Evolutionary conservation across 768 basidiomycete genomes (phyloP).

Genomic region (Pisolithus tinctorius): DNA sequence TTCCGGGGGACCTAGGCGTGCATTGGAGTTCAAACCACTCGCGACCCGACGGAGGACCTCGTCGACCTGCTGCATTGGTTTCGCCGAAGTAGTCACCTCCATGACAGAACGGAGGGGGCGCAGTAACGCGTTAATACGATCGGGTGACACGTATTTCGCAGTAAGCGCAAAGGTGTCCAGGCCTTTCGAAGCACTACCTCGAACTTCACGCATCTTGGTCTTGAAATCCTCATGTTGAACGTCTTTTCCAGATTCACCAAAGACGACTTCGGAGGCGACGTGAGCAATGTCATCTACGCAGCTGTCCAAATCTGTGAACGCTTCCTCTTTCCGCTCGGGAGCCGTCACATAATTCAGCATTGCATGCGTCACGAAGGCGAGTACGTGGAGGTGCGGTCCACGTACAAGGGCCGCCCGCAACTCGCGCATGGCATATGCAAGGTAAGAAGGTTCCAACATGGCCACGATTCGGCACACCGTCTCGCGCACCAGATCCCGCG

Average conservation of each 20-base stretch:
- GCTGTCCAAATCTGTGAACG: constrained; percentile 62
- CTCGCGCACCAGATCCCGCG: constrained; percentile 78
- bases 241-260: constrained; percentile 90
- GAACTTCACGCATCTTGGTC: constrained; percentile 91
- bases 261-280: constrained; percentile 83
- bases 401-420: constrained; percentile 78
- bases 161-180: constrained; percentile 81
- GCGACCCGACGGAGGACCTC: constrained; percentile 83
- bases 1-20: constrained; percentile 59
- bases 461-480: constrained; percentile 76
- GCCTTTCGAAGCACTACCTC: constrained; percentile 73
- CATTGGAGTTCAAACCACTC: constrained; percentile 79
- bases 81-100: constrained; percentile 75
- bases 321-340: constrained; percentile 39
- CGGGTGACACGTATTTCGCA: constrained; percentile 72
- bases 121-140: constrained; percentile 68
- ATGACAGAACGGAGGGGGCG: constrained; percentile 77
- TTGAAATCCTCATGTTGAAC: constrained; percentile 85
- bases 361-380: constrained; percentile 79
- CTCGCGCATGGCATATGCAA: constrained; percentile 70
- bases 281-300: constrained; percentile 75
- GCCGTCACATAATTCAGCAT: constrained; percentile 77
- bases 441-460: constrained; percentile 64
- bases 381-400: constrained; percentile 90
- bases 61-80: constrained; percentile 78